Percentiles rank a stretch among this genome's conserved stretches.
Conservation (phyloP, 2,329 filamentous ascomycete species). For the Cladophialophora bantiana region DNA sequence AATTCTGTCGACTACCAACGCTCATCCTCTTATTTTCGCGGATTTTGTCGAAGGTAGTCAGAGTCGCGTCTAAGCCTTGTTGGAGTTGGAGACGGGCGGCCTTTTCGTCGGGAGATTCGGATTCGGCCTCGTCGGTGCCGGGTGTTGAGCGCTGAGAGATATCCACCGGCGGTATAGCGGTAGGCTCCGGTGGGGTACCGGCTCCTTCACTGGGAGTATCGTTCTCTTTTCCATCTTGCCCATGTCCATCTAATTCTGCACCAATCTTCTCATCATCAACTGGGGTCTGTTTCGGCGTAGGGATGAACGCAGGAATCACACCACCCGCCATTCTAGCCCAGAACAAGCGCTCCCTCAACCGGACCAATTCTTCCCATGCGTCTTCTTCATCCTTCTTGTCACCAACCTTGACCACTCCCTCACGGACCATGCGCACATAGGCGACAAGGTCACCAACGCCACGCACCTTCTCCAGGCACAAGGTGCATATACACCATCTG, state of each 20-base stretch:
- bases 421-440: slow-evolving; percentile 88
- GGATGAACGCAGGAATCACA: slow-evolving; percentile 71
- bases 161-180: not conserved
- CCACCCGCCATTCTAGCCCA: slow-evolving; percentile 93
- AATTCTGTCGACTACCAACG: slow-evolving; percentile 16
- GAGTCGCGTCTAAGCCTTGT: slow-evolving; percentile 34
- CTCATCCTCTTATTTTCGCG: slow-evolving; percentile 32
- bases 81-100: slow-evolving; percentile 34
- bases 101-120: slow-evolving; percentile 25
- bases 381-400: slow-evolving; percentile 82
- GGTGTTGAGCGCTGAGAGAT: slow-evolving; percentile 15
- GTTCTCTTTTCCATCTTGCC: slow-evolving; percentile 25
- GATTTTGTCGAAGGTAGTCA: slow-evolving; percentile 41
- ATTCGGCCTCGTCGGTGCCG: slow-evolving; percentile 19
- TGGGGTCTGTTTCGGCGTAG: slow-evolving; percentile 35
- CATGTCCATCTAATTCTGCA: slow-evolving; percentile 16
- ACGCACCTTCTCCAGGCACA: slow-evolving; percentile 82
- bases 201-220: slow-evolving; percentile 7
- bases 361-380: slow-evolving; percentile 94
- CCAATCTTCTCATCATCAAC: slow-evolving; percentile 28
- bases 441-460: slow-evolving; percentile 92
- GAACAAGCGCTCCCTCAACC: slow-evolving; percentile 92
- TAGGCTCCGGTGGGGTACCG: slow-evolving; percentile 9
- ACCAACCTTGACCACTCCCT: slow-evolving; percentile 79
- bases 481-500: slow-evolving; percentile 86